Conservation (phyloP, 1,139 yeast genomes). For the Hanseniaspora sp. region DNA sequence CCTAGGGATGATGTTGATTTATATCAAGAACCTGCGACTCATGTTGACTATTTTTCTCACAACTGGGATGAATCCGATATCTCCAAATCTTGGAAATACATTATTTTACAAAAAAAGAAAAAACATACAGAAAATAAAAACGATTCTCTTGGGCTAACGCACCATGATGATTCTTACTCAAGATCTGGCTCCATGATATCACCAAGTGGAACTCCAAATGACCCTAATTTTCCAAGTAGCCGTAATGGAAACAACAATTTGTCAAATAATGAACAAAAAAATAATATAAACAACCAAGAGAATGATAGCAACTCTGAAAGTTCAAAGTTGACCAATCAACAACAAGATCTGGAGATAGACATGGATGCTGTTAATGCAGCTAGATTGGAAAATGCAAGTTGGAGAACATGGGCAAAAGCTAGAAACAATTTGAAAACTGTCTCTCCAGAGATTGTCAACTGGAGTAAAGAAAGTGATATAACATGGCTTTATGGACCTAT, state of each 20-base stretch:
- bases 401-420: constrained; percentile 85
- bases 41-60: constrained; percentile 89
- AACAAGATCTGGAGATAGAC: constrained; percentile 14
- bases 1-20: constrained; percentile 84
- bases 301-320: not conserved
- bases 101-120: constrained; percentile 60
- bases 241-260: not conserved
- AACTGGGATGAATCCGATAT: constrained; percentile 93
- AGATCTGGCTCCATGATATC: constrained; percentile 10
- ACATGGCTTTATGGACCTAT: constrained; percentile 71
- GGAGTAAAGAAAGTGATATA: constrained; percentile 72
- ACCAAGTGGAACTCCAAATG: constrained; percentile 4
- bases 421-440: constrained; percentile 55
- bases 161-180: constrained; percentile 11
- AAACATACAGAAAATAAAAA: constrained; percentile 20
- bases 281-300: too few species aligned
- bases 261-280: not conserved
- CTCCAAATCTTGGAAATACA: constrained; percentile 89
- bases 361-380: constrained; percentile 51
- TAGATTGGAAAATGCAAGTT: constrained; percentile 65
- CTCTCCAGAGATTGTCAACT: constrained; percentile 61
- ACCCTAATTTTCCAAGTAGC: not conserved
- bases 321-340: constrained; percentile 4
- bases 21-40: constrained; percentile 68
- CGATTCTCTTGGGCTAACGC: not conserved